Evolutionary conservation across 345 rosid genomes (phyloP), one percentile per base, ranked within the genome.

Genomic region (Anacardium occidentale): DNA sequence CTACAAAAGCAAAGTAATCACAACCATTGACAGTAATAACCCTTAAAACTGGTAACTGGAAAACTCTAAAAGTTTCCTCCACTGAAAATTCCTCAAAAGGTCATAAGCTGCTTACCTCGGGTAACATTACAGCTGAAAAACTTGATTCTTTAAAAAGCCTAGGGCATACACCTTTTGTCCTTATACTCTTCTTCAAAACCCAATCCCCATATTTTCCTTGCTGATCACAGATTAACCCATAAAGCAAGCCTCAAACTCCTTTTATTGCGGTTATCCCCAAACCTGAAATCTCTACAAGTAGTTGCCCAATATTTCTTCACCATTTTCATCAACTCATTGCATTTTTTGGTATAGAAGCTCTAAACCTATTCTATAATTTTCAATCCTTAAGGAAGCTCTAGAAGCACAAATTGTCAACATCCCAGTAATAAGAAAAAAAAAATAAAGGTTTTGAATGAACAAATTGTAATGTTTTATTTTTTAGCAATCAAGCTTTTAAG

Each of bases 291-390:
- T 14, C 24, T 15, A 32, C 69, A 48, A 15, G 21, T 64, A 64
- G 20, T 15, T 64, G 34, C 20, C 21, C 26, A 37, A n/a, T 20
- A 7, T 14, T 24, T 24, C 26, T 45, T 45, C 37, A 24, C 3
- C 54, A 22, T 64, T 6, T 22, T 22, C 37, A 64, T 47, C 37
- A 22, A 44, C 12, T 26, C n/a, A 11, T 63, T 37, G 9, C 8
- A 5, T 37, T 37, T 37, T 37, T 64, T 44, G 51, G 68, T 44
- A 64, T 37, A 52, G 18, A 67, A 67, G 61, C n/a, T 67, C 48
- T 67, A 29, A 52, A 67, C 51, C 20, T 9, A 24, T 34, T 37
- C 5, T 34, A 4, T 37, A 10, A 48, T 32, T 42, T 12, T 22
- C 12, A 21, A 66, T 2, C 18, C 17, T 47, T 48, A n/a, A 65